A percentile compares a stretch with the other conserved stretches of the same genome.
Evolutionary conservation across 306 rosid species (phyloP).

Genomic region (Senna siamea): DNA sequence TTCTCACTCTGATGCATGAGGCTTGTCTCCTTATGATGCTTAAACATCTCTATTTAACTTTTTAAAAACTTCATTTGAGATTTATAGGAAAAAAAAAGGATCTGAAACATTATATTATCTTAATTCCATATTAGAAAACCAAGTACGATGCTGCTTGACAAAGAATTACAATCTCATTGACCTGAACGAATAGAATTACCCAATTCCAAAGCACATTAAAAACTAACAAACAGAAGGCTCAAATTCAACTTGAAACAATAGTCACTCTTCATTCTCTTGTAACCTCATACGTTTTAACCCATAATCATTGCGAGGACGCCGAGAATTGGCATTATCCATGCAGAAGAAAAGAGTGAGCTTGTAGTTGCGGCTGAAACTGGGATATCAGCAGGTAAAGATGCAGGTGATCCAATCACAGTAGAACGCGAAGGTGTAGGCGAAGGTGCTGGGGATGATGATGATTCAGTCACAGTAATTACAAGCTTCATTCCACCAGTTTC

Average conservation of each 20-base stretch:
- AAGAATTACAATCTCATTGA: too few species aligned
- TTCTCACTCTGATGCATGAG: too few species aligned
- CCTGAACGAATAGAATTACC: neutral
- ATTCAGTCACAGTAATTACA: conserved; percentile 39
- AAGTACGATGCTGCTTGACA: too few species aligned
- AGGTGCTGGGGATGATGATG: neutral
- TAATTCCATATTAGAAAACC: too few species aligned
- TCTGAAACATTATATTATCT: too few species aligned
- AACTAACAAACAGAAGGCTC: neutral
- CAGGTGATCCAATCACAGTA: too few species aligned
- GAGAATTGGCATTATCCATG: conserved; percentile 5
- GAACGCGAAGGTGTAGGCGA: neutral
- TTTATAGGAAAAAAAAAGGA: too few species aligned
- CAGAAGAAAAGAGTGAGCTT: neutral
- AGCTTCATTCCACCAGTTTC: conserved; percentile 47
- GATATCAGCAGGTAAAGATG: neutral
- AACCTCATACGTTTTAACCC: neutral
- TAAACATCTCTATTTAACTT: too few species aligned
- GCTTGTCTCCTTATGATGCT: too few species aligned
- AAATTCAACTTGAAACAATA: neutral
- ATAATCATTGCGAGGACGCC: neutral
- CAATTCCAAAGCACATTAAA: neutral
- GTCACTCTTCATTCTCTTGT: neutral
- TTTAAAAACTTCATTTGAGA: too few species aligned
- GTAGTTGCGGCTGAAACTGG: neutral